Evolutionary conservation across 2,329 filamentous ascomycete genomes (phyloP).

Genomic region (Fusarium sp.): DNA sequence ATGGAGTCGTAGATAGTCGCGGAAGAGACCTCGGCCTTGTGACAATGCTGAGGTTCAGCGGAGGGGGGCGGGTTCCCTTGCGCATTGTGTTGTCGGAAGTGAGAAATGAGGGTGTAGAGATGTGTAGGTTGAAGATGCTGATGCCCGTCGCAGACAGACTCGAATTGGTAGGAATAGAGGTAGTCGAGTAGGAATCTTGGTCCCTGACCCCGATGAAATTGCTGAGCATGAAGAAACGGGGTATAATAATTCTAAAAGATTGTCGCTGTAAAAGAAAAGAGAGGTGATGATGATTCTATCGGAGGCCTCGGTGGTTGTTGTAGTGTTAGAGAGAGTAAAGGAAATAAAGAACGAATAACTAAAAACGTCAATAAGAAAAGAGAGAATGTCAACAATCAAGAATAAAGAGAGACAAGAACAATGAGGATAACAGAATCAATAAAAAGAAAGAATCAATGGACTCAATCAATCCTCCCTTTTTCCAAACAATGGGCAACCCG

Average conservation of each 20-base stretch:
- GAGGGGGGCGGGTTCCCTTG: constrained; percentile 51
- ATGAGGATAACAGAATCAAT: constrained; percentile 15
- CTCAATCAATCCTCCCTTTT: constrained; percentile 5
- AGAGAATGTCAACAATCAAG: constrained; percentile 15
- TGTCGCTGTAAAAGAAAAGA: constrained; percentile 2
- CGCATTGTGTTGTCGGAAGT: constrained; percentile 46
- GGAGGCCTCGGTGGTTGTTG: constrained; percentile 24
- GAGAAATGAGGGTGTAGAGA: constrained; percentile 11
- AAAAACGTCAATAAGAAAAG: constrained; percentile 9
- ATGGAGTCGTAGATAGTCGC: constrained; percentile 42
- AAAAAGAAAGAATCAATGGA: constrained; percentile 21
- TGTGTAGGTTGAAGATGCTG: constrained; percentile 19
- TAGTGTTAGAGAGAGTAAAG: constrained; percentile 10
- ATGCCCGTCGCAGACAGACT: constrained; percentile 36
- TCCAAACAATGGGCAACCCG: neutral
- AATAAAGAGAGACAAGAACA: constrained; percentile 18
- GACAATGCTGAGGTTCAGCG: constrained; percentile 53
- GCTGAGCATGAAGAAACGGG: constrained; percentile 35
- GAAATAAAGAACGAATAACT: constrained; percentile 21
- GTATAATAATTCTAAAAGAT: constrained; percentile 1
- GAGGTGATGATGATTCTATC: constrained; percentile 1
- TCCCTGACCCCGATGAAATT: constrained; percentile 32
- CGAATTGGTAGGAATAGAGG: constrained; percentile 1
- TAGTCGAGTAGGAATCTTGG: constrained; percentile 31
- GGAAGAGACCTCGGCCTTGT: constrained; percentile 45